These are phyloP conservation scores for Zychaea mexicana DNA, from an alignment of 371 early-diverging fungal species.

Conservation along the genomic window DNA sequence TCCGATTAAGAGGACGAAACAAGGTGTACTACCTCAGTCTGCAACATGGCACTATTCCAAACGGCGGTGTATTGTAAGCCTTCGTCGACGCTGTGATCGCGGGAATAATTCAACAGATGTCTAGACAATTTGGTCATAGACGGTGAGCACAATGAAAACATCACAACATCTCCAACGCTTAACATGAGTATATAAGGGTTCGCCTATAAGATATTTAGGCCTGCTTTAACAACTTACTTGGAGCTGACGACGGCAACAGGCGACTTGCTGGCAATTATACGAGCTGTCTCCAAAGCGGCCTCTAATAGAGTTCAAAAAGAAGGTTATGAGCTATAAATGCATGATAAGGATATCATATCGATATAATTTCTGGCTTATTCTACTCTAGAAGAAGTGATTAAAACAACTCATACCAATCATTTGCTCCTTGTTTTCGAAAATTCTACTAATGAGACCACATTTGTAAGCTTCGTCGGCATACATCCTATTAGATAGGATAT, in stretches of 20 bases:
- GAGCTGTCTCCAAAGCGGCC: constrained; percentile 74
- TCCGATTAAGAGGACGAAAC: not conserved
- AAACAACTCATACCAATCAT: constrained; percentile 36
- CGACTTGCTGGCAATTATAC: constrained; percentile 83
- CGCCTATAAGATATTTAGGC: not conserved
- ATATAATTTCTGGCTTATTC: no score
- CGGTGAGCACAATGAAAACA: not conserved
- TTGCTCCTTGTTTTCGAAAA: constrained; percentile 59
- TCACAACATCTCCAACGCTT: no score
- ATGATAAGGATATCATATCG: no score
- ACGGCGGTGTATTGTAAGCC: constrained; percentile 84
- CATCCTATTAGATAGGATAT: no score
- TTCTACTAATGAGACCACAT: constrained; percentile 80
- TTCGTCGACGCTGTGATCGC: constrained; percentile 89
- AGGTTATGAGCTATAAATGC: not conserved
- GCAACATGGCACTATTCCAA: constrained; percentile 87
- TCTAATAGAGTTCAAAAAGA: no score
- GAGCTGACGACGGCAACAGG: constrained; percentile 89
- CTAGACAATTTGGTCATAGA: constrained; percentile 25
- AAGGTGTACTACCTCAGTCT: constrained; percentile 56
- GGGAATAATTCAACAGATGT: constrained; percentile 83
- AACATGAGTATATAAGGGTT: no score
- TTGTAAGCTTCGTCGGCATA: constrained; percentile 76
- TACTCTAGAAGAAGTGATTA: not conserved
- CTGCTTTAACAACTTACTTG: constrained; percentile 62